Conservation (phyloP, 2,329 filamentous ascomycete species). For the Aspergillus ochraceus region DNA sequence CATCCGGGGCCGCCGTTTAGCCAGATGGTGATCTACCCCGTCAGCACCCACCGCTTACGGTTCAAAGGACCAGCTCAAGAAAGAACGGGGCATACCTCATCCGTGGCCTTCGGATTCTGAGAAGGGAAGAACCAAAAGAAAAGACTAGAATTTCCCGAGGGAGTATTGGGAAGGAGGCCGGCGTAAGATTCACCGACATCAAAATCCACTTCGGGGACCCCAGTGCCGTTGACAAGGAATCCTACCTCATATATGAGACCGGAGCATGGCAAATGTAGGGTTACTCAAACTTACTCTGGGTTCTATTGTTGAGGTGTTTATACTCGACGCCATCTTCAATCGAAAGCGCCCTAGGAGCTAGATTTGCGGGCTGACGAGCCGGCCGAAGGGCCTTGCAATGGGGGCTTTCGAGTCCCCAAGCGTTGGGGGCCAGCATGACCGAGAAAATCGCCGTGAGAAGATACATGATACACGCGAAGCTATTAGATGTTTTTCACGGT, state of each 20-base stretch:
- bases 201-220: slow-evolving; percentile 67
- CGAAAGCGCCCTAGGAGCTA: slow-evolving; percentile 1
- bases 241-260: slow-evolving; percentile 37
- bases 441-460: slow-evolving; percentile 3
- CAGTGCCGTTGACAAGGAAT: slow-evolving; percentile 64
- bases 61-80: not conserved
- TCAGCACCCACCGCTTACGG: not conserved
- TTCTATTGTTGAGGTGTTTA: slow-evolving; percentile 8
- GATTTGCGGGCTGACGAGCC: not conserved
- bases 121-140: slow-evolving; percentile 54
- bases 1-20: slow-evolving; percentile 56
- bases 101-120: slow-evolving; percentile 39
- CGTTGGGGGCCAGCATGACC: slow-evolving; percentile 10
- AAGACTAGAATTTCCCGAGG: slow-evolving; percentile 43
- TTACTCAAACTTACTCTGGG: slow-evolving; percentile 4
- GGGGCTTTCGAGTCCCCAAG: slow-evolving; percentile 19
- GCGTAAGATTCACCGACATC: slow-evolving; percentile 57
- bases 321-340: not conserved
- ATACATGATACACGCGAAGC: slow-evolving; percentile 5
- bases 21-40: slow-evolving; percentile 34
- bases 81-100: slow-evolving; percentile 31
- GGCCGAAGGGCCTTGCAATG: slow-evolving; percentile 17
- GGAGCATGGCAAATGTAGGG: not conserved
- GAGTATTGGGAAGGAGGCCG: slow-evolving; percentile 53
- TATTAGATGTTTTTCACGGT: not conserved